Conservation (phyloP, 176 grass and related monocot species). For the Panicum miliaceum region DNA sequence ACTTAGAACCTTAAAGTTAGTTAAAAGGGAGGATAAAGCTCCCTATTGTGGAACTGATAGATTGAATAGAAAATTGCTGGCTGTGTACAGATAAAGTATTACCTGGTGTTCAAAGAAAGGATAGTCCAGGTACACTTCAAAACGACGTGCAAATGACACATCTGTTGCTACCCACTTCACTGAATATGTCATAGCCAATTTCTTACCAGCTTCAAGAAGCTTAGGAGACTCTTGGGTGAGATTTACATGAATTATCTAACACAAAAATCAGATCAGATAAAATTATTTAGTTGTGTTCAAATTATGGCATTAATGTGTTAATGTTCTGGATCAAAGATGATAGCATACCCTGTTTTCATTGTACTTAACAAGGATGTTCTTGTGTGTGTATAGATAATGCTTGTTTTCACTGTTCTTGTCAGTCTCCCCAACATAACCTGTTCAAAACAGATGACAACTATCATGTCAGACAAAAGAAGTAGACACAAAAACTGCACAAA, state of each 20-base stretch:
- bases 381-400: conserved; percentile 91
- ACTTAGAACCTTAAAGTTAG: conserved; percentile 33
- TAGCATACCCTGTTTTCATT: conserved; percentile 73
- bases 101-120: conserved; percentile 99
- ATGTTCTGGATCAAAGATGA: conserved; percentile 7
- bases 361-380: conserved; percentile 81
- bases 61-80: not conserved
- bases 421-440: conserved; percentile 87
- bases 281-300: conserved; percentile 29
- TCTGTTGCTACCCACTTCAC: conserved; percentile 83
- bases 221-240: conserved; percentile 95
- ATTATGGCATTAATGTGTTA: conserved; percentile 10
- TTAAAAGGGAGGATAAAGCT: conserved; percentile 29
- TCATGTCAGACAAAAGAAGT: conserved; percentile 22
- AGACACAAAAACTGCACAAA: not conserved
- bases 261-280: conserved; percentile 23
- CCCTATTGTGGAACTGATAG: conserved; percentile 20
- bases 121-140: conserved; percentile 98
- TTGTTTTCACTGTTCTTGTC: conserved; percentile 94
- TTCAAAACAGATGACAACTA: conserved; percentile 26
- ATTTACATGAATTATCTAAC: conserved; percentile 99
- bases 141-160: conserved; percentile 86
- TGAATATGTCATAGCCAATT: conserved; percentile 84
- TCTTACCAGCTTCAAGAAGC: conserved; percentile 80
- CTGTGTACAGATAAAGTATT: conserved; percentile 27